A percentile compares a stretch with the other conserved stretches of the same genome.
These are phyloP conservation scores for Fusarium papillatum DNA, from an alignment of 2,329 filamentous ascomycete genomes.

Conservation along the genomic window DNA sequence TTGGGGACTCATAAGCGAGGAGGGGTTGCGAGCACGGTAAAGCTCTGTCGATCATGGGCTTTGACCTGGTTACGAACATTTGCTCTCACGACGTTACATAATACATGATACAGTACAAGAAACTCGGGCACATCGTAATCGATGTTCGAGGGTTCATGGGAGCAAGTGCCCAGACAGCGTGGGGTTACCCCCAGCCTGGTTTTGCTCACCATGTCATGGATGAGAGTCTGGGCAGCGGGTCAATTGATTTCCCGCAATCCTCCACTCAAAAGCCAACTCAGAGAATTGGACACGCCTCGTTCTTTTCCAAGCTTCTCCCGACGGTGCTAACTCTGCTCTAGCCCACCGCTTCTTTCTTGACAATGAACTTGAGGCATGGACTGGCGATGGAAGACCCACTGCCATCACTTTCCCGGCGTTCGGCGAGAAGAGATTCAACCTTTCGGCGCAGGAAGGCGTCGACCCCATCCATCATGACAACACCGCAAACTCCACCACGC, in stretches of 20 bases:
- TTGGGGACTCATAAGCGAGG: background rate
- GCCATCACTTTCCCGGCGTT: slow-evolving; percentile 8
- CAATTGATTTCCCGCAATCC: slow-evolving; percentile 8
- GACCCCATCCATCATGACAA: slow-evolving; percentile 27
- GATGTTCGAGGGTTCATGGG: background rate
- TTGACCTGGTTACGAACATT: background rate
- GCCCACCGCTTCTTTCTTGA: slow-evolving; percentile 9
- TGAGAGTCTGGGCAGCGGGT: background rate
- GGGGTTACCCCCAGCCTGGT: background rate
- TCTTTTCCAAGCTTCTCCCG: background rate
- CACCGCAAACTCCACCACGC: slow-evolving; percentile 12
- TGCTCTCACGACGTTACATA: background rate
- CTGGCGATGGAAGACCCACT: slow-evolving; percentile 7
- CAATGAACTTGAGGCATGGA: slow-evolving; percentile 4
- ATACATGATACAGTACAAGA: background rate
- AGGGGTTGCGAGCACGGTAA: background rate
- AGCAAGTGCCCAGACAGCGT: background rate
- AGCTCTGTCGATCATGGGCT: background rate
- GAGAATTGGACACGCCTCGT: background rate
- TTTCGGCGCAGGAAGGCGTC: slow-evolving; percentile 33
- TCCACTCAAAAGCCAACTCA: slow-evolving; percentile 5
- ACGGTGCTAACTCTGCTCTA: background rate
- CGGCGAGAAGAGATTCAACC: slow-evolving; percentile 7
- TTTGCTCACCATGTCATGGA: slow-evolving; percentile 26
- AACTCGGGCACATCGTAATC: background rate